Conservation (phyloP, 306 rosid genomes). For the Lotus japonicus region DNA sequence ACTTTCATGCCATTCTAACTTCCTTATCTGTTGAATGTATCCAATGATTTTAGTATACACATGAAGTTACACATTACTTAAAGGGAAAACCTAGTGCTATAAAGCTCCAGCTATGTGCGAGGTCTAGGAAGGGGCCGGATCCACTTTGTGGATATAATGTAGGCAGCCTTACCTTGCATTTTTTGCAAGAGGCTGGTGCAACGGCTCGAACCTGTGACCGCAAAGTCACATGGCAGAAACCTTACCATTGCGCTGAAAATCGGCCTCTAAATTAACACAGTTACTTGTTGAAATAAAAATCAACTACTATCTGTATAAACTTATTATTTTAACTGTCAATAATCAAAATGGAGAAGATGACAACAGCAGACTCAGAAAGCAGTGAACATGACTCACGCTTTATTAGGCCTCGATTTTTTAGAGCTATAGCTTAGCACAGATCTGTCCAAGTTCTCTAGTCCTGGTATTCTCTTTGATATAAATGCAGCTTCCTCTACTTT, state of each 20-base stretch:
- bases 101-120: too few relatives aligned
- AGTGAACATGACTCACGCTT: constrained; percentile 13
- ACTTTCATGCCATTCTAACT: constrained; percentile 1
- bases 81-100: too few relatives aligned
- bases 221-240: too few relatives aligned
- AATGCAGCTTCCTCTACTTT: constrained; percentile 56
- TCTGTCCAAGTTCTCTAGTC: not conserved
- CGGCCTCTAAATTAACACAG: not conserved
- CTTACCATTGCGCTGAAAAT: too few relatives aligned
- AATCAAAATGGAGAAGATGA: not conserved
- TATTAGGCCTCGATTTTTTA: constrained; percentile 18
- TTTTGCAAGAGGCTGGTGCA: too few relatives aligned
- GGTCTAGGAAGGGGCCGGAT: too few relatives aligned
- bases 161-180: too few relatives aligned
- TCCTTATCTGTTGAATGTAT: not conserved
- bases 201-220: too few relatives aligned
- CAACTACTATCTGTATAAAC: not conserved
- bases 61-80: too few relatives aligned
- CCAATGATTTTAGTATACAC: not conserved
- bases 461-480: constrained; percentile 52
- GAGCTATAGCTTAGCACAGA: constrained; percentile 17
- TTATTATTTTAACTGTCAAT: not conserved
- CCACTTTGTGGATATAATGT: too few relatives aligned
- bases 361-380: not conserved
- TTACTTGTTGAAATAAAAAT: too few relatives aligned